These are phyloP conservation scores for Talaromyces islandicus DNA, from an alignment of 2,329 filamentous ascomycete species.

Conservation along the genomic window DNA sequence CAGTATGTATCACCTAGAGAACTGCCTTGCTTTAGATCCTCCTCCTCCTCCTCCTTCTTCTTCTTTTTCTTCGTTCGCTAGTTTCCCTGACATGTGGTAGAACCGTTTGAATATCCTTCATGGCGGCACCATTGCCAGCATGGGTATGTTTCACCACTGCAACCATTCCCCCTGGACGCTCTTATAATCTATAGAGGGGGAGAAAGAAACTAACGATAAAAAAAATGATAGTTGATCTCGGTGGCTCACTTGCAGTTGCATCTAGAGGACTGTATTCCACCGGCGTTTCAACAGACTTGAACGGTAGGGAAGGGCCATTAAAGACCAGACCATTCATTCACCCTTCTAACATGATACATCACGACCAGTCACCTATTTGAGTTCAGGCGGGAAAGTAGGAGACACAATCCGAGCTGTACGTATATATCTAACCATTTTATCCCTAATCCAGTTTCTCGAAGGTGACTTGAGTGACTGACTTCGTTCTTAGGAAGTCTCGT, in stretches of 20 bases:
- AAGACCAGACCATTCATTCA: not conserved
- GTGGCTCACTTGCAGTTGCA: constrained; percentile 60
- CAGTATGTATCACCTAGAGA: constrained; percentile 36
- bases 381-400: constrained; percentile 57
- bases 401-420: constrained; percentile 51
- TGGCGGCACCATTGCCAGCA: constrained; percentile 61
- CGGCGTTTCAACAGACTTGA: constrained; percentile 62
- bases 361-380: constrained; percentile 54
- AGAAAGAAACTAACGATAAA: not conserved
- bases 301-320: constrained; percentile 33
- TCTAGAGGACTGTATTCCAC: constrained; percentile 60
- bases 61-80: too few relatives aligned
- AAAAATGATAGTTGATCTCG: constrained; percentile 50
- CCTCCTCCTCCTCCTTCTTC: too few relatives aligned
- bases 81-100: constrained; percentile 28
- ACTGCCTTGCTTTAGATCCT: not conserved
- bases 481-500: constrained; percentile 48
- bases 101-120: constrained; percentile 62
- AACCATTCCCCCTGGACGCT: not conserved
- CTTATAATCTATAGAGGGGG: too few relatives aligned
- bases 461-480: not conserved
- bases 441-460: not conserved
- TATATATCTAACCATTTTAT: constrained; percentile 1
- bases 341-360: not conserved
- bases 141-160: constrained; percentile 32